Conservation (phyloP, 2,329 filamentous ascomycete species). For the Colletotrichum gloeosporioides region DNA sequence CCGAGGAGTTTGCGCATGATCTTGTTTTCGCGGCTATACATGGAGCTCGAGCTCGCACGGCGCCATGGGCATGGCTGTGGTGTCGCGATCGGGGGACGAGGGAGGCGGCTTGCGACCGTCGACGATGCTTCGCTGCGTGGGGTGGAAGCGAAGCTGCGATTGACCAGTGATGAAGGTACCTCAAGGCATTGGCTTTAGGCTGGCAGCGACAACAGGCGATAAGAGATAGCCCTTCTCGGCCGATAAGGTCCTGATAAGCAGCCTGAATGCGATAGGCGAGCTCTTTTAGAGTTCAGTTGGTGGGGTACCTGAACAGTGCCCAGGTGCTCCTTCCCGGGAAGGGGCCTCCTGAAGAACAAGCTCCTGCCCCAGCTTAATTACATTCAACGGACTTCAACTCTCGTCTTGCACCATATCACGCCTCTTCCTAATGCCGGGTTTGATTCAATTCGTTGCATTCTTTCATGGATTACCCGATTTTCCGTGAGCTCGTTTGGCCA, state of each 20-base stretch:
- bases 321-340: neutral
- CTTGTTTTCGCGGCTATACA: slow-evolving; percentile 60
- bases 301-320: neutral
- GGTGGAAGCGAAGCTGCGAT: neutral
- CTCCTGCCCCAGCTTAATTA: neutral
- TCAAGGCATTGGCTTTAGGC: neutral
- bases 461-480: neutral
- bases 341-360: neutral
- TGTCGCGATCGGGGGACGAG: neutral
- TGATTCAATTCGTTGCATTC: neutral
- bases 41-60: slow-evolving; percentile 34
- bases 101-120: neutral
- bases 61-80: slow-evolving; percentile 34
- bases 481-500: neutral
- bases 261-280: neutral
- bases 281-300: neutral
- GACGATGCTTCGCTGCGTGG: neutral
- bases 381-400: neutral
- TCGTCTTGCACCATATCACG: neutral
- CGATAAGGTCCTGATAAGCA: neutral
- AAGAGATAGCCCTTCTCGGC: neutral
- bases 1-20: slow-evolving; percentile 68
- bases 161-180: neutral
- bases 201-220: neutral
- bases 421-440: neutral